phyloP scores from a whole-genome alignment of 768 basidiomycete species.

The Boletus tomentosulus region DNA sequence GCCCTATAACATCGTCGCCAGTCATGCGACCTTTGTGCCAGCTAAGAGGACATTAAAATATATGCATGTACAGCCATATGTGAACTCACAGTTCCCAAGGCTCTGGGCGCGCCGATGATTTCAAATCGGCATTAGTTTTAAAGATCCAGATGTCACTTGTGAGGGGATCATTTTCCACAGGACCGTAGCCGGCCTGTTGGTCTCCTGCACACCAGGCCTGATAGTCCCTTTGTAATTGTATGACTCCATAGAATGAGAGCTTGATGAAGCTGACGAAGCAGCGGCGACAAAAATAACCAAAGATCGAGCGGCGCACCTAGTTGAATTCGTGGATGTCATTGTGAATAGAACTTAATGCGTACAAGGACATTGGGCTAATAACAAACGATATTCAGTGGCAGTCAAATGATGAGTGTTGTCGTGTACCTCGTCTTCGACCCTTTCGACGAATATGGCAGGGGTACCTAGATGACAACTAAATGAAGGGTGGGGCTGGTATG shows the following conservation, averaged over 20 bases:
- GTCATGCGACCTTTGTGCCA: slow-evolving; percentile 63
- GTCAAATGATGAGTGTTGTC: neutral
- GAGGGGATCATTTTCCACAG: slow-evolving; percentile 49
- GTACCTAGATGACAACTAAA: slow-evolving; percentile 37
- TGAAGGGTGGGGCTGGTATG: neutral
- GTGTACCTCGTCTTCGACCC: slow-evolving; percentile 50
- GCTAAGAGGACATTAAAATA: slow-evolving; percentile 33
- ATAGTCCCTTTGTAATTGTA: slow-evolving; percentile 64
- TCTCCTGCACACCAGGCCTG: slow-evolving; percentile 57
- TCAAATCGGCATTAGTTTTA: slow-evolving; percentile 63
- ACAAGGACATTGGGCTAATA: slow-evolving; percentile 26
- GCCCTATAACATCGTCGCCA: slow-evolving; percentile 66
- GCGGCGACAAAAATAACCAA: slow-evolving; percentile 78
- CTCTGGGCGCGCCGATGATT: slow-evolving; percentile 58
- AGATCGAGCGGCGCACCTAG: slow-evolving; percentile 70
- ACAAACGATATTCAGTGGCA: slow-evolving; percentile 7
- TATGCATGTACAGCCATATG: neutral
- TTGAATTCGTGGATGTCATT: neutral
- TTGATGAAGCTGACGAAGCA: slow-evolving; percentile 73
- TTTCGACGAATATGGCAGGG: slow-evolving; percentile 56
- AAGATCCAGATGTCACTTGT: slow-evolving; percentile 49
- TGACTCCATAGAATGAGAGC: slow-evolving; percentile 69
- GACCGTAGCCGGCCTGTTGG: slow-evolving; percentile 43
- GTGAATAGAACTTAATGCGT: slow-evolving; percentile 14
- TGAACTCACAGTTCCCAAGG: slow-evolving; percentile 53